phyloP scores from a whole-genome alignment of 2,329 filamentous ascomycete genomes.

The Sporothrix mexicana region DNA sequence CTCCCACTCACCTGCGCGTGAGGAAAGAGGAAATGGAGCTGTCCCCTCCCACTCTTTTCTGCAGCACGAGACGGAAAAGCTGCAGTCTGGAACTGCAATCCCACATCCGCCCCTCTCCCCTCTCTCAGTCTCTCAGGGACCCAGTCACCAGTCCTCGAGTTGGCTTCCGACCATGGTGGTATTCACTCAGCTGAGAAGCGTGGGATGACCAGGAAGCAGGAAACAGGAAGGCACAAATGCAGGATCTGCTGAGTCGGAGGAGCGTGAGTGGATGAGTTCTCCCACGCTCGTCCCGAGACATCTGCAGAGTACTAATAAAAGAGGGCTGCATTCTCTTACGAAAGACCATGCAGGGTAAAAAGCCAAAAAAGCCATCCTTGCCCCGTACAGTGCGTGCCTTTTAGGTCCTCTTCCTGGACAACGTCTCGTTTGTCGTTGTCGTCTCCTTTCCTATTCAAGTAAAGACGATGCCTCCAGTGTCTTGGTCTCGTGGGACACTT shows the following conservation, averaged over 20 bases:
- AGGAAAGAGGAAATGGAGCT: neutral
- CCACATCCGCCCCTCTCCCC: too few species aligned
- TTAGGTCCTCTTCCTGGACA: neutral
- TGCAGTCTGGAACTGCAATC: too few species aligned
- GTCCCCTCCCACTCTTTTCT: neutral
- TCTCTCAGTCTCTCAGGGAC: too few species aligned
- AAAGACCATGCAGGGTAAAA: neutral
- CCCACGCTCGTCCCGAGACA: conserved; percentile 4
- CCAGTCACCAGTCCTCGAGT: too few species aligned
- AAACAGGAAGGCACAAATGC: too few species aligned
- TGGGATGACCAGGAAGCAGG: too few species aligned
- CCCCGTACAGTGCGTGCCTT: conserved; percentile 24
- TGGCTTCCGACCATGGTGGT: too few species aligned
- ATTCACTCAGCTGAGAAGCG: too few species aligned
- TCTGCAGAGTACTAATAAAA: too few species aligned
- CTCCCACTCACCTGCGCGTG: neutral
- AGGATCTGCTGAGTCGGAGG: too few species aligned
- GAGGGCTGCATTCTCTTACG: conserved; percentile 17
- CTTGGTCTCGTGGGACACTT: neutral
- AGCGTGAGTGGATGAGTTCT: too few species aligned
- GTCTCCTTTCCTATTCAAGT: neutral
- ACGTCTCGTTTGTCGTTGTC: neutral
- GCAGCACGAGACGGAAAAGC: neutral
- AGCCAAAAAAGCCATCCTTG: too few species aligned
- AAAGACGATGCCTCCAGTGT: conserved; percentile 4